Conservation (phyloP, 768 basidiomycete species). For the Serendipita sp. region DNA sequence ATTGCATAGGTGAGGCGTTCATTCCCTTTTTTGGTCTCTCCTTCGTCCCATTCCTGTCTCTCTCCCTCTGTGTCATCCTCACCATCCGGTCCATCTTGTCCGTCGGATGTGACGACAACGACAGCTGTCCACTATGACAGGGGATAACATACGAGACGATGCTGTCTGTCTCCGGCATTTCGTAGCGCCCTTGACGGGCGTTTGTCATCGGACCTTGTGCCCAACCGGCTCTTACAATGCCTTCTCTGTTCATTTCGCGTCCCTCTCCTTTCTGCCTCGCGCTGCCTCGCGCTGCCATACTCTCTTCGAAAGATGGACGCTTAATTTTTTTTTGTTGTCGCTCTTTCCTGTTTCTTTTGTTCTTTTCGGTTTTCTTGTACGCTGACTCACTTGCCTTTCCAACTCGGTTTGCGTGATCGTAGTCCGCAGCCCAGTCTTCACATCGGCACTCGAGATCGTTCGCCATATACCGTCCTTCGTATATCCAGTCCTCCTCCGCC, state of each 20-base stretch:
- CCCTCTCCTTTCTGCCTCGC: background rate
- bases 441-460: background rate
- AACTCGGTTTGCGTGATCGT: background rate
- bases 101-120: background rate
- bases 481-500: background rate
- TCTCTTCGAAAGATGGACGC: background rate
- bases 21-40: background rate
- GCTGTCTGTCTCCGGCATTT: no score
- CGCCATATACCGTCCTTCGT: background rate
- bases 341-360: no score
- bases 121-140: no score
- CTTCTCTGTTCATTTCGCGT: no score
- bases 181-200: no score
- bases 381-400: background rate
- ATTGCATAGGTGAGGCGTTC: background rate
- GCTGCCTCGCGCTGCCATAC: background rate
- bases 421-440: conserved; percentile 1
- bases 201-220: no score
- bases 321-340: background rate
- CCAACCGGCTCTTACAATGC: no score
- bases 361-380: background rate
- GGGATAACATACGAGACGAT: no score
- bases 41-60: background rate
- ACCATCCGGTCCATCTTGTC: background rate
- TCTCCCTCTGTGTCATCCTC: background rate